Conservation (phyloP, 164 flowering plant genomes). For the Cinnamomum micranthum region DNA sequence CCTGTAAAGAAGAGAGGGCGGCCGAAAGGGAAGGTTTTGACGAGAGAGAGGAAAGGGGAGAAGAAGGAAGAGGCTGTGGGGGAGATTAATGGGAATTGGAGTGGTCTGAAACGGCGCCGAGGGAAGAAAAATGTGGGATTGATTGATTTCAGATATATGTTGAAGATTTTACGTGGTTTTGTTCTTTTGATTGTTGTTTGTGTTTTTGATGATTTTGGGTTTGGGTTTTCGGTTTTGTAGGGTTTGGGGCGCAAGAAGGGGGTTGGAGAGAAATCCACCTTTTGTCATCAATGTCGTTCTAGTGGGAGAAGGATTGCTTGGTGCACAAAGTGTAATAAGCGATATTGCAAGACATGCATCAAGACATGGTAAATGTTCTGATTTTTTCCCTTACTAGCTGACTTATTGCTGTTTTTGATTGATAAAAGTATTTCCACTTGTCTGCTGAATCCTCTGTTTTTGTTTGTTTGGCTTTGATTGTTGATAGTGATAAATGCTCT, state of each 20-base stretch:
- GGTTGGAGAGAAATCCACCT: background rate
- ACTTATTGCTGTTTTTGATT: background rate
- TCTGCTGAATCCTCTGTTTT: background rate
- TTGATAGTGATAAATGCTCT: background rate
- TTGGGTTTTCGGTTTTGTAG: background rate
- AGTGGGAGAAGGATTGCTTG: background rate
- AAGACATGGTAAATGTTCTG: background rate
- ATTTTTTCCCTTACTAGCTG: background rate
- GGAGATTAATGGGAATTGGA: background rate
- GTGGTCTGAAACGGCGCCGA: background rate
- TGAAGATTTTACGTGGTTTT: background rate
- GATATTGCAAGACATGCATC: background rate
- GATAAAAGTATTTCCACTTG: no score
- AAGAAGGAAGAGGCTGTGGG: background rate
- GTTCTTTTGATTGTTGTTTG: background rate
- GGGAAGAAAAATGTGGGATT: background rate
- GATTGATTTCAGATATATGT: background rate
- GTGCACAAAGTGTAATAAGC: background rate
- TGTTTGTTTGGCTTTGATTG: background rate
- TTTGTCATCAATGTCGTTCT: background rate
- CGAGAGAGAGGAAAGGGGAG: background rate
- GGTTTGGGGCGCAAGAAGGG: background rate
- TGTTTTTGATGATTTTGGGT: background rate
- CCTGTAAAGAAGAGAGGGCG: background rate
- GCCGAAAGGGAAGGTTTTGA: background rate